Evolutionary conservation across 768 basidiomycete species (phyloP).

Genomic region (Vararia minispora): DNA sequence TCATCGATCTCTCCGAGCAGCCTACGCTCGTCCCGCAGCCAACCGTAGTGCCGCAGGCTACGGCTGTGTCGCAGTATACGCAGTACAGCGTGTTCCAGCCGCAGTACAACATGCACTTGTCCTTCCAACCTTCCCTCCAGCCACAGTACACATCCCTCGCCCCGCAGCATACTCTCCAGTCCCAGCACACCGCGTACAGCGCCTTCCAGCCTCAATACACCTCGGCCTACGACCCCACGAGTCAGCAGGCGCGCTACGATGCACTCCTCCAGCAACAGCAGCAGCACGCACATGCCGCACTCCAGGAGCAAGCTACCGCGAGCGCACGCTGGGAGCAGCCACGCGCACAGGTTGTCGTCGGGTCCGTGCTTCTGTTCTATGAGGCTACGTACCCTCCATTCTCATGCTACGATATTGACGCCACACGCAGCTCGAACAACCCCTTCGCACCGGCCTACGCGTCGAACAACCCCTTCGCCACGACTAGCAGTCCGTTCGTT

Average conservation of each 20-base stretch:
- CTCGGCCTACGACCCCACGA: constrained; percentile 81
- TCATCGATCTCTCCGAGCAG: constrained; percentile 7
- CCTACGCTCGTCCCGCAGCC: not conserved
- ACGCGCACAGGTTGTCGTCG: too few species aligned
- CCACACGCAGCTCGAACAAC: constrained; percentile 71
- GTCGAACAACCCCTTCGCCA: constrained; percentile 20
- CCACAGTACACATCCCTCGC: constrained; percentile 16
- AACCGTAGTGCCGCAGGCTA: constrained; percentile 11
- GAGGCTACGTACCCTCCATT: not conserved
- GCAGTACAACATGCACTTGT: constrained; percentile 13
- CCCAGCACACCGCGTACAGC: constrained; percentile 22
- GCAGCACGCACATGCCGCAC: constrained; percentile 32
- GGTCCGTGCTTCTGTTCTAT: constrained; percentile 26
- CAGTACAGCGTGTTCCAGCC: constrained; percentile 12
- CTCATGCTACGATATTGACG: constrained; percentile 11
- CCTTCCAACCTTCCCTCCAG: constrained; percentile 13
- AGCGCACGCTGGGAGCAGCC: too few species aligned
- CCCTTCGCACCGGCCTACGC: constrained; percentile 50
- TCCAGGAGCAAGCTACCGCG: constrained; percentile 50
- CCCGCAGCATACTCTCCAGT: constrained; percentile 38
- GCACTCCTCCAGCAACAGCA: constrained; percentile 51
- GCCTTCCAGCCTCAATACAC: constrained; percentile 62
- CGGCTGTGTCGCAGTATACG: constrained; percentile 16
- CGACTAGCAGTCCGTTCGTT: constrained; percentile 18
- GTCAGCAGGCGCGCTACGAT: constrained; percentile 82